A percentile compares a stretch with the other conserved stretches of the same genome.
Evolutionary conservation across 163 green algal genomes (phyloP).

Genomic region (Volvox carteri): DNA sequence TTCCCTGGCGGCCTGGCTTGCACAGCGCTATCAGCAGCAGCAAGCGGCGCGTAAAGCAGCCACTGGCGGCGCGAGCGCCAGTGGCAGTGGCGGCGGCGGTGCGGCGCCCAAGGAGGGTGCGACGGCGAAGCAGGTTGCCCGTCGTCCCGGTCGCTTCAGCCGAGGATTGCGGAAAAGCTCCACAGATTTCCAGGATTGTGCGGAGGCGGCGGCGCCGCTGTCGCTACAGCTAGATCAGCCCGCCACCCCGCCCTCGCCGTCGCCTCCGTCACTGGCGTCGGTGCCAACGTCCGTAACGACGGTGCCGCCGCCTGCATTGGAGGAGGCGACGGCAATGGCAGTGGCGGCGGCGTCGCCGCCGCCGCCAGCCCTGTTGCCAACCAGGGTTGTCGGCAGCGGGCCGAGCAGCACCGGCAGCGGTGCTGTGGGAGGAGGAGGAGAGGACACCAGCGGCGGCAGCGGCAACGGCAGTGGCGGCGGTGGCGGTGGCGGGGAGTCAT

Average conservation of each 20-base stretch:
- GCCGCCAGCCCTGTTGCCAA: not conserved
- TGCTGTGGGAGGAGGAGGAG: not conserved
- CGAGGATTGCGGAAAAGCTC: not conserved
- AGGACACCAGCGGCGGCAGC: not conserved
- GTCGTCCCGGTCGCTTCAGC: slow-evolving; percentile 12
- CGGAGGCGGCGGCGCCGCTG: not conserved
- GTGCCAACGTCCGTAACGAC: not conserved
- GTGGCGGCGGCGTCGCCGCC: not conserved
- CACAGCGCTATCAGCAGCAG: slow-evolving; percentile 16
- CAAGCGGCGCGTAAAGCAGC: not conserved
- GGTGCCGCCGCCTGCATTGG: not conserved
- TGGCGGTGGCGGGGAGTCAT: not conserved
- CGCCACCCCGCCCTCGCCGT: not conserved
- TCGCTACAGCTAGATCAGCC: not conserved
- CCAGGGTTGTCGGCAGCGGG: not conserved
- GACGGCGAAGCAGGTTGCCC: not conserved
- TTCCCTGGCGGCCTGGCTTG: slow-evolving; percentile 33
- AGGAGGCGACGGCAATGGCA: not conserved
- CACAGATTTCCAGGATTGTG: not conserved
- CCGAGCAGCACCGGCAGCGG: not conserved
- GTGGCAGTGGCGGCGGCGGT: not conserved
- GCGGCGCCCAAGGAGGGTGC: not conserved
- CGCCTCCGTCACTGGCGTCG: not conserved
- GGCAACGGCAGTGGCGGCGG: not conserved
- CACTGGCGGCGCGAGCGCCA: not conserved